A percentile compares a stretch with the other conserved stretches of the same genome.
phyloP scores from a whole-genome alignment of 129 eudicot genomes.

The Silybum marianum region DNA sequence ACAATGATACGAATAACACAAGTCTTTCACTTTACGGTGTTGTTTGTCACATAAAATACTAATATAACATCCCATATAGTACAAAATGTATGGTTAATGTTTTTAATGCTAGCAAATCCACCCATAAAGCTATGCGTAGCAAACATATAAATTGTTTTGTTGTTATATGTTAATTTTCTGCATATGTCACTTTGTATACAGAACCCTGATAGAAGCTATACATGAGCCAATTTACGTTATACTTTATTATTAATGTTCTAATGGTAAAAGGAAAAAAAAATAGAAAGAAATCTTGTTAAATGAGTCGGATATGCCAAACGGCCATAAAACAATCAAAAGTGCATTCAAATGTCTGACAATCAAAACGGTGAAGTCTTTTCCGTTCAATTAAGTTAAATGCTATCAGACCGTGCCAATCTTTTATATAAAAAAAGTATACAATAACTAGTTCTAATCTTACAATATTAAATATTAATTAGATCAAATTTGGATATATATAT shows the following conservation, averaged over 20 bases:
- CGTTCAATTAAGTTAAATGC: too few relatives aligned
- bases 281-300: not conserved
- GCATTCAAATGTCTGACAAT: not conserved
- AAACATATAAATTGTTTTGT: not conserved
- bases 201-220: not conserved
- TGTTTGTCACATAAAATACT: not conserved
- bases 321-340: not conserved
- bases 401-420: not conserved
- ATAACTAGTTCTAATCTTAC: not conserved
- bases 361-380: not conserved
- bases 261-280: not conserved
- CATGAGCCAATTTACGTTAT: not conserved
- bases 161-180: too few relatives aligned
- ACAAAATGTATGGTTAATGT: too few relatives aligned
- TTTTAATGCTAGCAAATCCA: not conserved
- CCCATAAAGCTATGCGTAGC: not conserved
- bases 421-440: not conserved
- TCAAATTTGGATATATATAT: not conserved
- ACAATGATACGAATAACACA: not conserved
- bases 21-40: not conserved
- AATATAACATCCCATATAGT: not conserved
- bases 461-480: not conserved
- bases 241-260: not conserved
- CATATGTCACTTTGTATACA: not conserved
- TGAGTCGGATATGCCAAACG: not conserved